These are phyloP conservation scores for Hydrangea macrophylla DNA, from an alignment of 148 eudicot genomes.

Conservation along the genomic window DNA sequence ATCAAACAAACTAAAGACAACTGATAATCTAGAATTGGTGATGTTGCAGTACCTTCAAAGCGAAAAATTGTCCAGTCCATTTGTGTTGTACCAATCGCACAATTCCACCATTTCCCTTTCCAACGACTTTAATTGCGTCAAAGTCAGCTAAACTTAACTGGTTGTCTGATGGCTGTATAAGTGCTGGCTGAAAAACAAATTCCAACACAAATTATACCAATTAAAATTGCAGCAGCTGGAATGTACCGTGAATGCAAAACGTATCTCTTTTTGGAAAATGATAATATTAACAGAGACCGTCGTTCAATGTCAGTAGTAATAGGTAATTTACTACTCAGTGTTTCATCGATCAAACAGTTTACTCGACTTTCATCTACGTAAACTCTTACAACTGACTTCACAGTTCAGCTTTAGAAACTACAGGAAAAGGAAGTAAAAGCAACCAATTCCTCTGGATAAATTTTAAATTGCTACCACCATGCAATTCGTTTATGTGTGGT, in stretches of 20 bases:
- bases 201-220: slow-evolving; percentile 1
- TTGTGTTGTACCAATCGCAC: slow-evolving; percentile 97
- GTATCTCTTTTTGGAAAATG: background rate
- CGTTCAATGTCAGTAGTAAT: background rate
- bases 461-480: background rate
- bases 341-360: background rate
- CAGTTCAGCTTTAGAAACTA: slow-evolving; percentile 2
- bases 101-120: slow-evolving; percentile 87
- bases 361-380: background rate
- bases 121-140: slow-evolving; percentile 85
- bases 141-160: slow-evolving; percentile 93
- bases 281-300: background rate
- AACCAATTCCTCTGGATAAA: background rate
- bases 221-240: background rate
- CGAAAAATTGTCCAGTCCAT: slow-evolving; percentile 97
- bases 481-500: too few relatives aligned
- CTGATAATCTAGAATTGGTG: background rate
- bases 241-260: background rate
- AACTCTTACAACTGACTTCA: background rate
- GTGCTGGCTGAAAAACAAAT: slow-evolving; percentile 62
- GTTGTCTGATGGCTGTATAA: slow-evolving; percentile 82
- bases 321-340: background rate
- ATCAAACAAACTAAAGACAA: background rate
- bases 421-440: background rate
- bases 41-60: slow-evolving; percentile 68